Base-by-base conservation (phyloP, 805 yeast genomes). In the Starmerella ratchasimensis region DNA sequence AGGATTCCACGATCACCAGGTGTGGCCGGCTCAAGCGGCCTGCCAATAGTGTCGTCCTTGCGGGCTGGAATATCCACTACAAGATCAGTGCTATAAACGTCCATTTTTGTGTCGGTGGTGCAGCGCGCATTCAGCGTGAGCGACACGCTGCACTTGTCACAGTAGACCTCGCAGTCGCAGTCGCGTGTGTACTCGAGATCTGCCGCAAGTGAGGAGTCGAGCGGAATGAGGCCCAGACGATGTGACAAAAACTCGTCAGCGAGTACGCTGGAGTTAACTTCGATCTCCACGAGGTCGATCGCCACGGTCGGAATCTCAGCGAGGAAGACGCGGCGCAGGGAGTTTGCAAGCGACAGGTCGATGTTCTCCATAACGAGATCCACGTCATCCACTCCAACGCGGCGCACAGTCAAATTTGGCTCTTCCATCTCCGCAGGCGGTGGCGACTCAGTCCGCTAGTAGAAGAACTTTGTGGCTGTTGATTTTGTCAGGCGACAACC, bases 251-350 rank as follows among this genome's bases (percentile, higher is more conserved):
- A 90, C 60, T 90, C 99, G 59, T 90, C 99, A 2, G 98, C 97
- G 43, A 90, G 64, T 16, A 90, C 98, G 10, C 94, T 76, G 1
- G 97, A 83, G 62, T 90, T 90, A 34, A 72, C 74, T 54, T 83
- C 93, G 46, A 90, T 80, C 56, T 90, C 97, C 33, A 90, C 98
- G 45, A 88, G 71, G 55, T 90, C 99, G 41, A 90, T 84, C 37
- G 98, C 96, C n/a, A 90, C 63, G 0, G 98, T 90, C 24, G 98
- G 98, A 40, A 90, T 90, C 60, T 90, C 99, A 2, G 95, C 86
- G 44, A 90, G 66, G 82, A 90, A 86, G 28, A 80, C 74, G 57
- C 99, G 69, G 50, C 99, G 71, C 27, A 90, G 50, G 13, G 97
- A 80, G 67, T 90, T 90, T 15, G 97, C 97, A 53, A 88, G 64